Conservation (phyloP, 371 early-diverging fungal genomes). For the Saksenaea vasiformis region DNA sequence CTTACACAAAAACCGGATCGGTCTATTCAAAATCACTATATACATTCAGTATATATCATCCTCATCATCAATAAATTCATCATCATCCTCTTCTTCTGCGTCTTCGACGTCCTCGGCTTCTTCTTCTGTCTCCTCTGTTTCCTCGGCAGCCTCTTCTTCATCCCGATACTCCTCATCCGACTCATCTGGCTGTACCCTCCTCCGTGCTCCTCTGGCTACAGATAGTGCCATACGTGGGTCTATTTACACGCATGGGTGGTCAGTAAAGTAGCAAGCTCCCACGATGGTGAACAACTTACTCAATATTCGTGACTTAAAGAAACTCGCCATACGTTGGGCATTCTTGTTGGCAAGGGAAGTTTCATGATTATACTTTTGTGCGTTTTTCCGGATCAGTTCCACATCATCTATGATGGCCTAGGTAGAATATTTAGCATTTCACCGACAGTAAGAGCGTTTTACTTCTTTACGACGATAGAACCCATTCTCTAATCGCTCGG, state of each 20-base stretch:
- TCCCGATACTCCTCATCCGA: slow-evolving; percentile 51
- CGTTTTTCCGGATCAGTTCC: slow-evolving; percentile 66
- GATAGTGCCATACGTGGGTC: slow-evolving; percentile 50
- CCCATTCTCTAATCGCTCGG: slow-evolving; percentile 53
- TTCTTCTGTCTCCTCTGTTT: slow-evolving; percentile 29
- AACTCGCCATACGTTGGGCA: slow-evolving; percentile 59
- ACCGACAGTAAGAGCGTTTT: not conserved
- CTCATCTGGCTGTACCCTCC: slow-evolving; percentile 34
- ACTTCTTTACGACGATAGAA: slow-evolving; percentile 68
- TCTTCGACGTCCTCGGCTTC: slow-evolving; percentile 37
- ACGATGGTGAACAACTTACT: slow-evolving; percentile 30
- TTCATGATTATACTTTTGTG: slow-evolving; percentile 67
- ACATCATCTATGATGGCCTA: slow-evolving; percentile 71
- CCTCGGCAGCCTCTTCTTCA: slow-evolving; percentile 29
- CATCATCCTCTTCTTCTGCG: slow-evolving; percentile 39
- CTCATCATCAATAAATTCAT: slow-evolving; percentile 6
- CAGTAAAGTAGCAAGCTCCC: not conserved
- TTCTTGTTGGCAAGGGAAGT: slow-evolving; percentile 58
- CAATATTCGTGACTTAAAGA: slow-evolving; percentile 53
- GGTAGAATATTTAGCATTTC: not conserved
- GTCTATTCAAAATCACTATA: not conserved
- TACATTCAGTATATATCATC: not conserved
- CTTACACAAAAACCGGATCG: no score
- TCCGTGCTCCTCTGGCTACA: slow-evolving; percentile 30
- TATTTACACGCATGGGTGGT: slow-evolving; percentile 9